Percentiles rank a stretch among this genome's conserved stretches.
These are phyloP conservation scores for Usnea hakonensis DNA, from an alignment of 495 filamentous ascomycete species.

Conservation along the genomic window DNA sequence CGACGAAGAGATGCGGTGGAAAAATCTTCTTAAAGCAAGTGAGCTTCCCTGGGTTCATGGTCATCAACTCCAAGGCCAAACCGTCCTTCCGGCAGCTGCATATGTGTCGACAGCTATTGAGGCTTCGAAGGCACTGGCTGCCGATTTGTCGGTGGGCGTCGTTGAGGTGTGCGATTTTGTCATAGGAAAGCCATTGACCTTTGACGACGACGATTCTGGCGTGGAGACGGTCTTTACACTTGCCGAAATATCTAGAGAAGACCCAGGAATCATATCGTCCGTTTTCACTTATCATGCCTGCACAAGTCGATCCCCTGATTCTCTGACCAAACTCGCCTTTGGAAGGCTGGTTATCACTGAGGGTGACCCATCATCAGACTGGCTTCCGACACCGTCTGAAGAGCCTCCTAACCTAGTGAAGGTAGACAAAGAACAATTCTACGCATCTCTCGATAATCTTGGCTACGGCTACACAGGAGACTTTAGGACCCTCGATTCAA, in stretches of 20 bases:
- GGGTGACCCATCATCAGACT: too few species aligned
- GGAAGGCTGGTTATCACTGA: too few species aligned
- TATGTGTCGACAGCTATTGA: conserved; percentile 37
- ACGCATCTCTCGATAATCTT: conserved; percentile 35
- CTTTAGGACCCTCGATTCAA: conserved; percentile 32
- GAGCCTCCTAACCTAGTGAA: too few species aligned
- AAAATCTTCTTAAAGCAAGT: conserved; percentile 32
- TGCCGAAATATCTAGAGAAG: too few species aligned
- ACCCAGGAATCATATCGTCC: too few species aligned
- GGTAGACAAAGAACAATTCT: conserved; percentile 36
- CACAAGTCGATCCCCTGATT: too few species aligned
- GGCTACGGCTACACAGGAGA: conserved; percentile 38
- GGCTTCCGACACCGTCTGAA: too few species aligned
- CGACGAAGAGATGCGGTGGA: conserved; percentile 31
- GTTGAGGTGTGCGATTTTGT: conserved; percentile 32
- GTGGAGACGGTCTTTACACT: too few species aligned
- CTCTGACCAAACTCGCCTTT: too few species aligned
- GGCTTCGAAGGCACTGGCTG: conserved; percentile 24
- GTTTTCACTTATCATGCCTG: too few species aligned
- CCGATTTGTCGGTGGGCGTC: conserved; percentile 20
- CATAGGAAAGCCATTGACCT: conserved; percentile 41
- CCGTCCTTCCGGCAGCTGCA: conserved; percentile 36
- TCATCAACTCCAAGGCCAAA: conserved; percentile 32
- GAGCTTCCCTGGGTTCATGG: conserved; percentile 40
- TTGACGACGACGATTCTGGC: conserved; percentile 39